Evolutionary conservation across 129 eudicot genomes (phyloP).

Genomic region (Gnaphalium uliginosum): DNA sequence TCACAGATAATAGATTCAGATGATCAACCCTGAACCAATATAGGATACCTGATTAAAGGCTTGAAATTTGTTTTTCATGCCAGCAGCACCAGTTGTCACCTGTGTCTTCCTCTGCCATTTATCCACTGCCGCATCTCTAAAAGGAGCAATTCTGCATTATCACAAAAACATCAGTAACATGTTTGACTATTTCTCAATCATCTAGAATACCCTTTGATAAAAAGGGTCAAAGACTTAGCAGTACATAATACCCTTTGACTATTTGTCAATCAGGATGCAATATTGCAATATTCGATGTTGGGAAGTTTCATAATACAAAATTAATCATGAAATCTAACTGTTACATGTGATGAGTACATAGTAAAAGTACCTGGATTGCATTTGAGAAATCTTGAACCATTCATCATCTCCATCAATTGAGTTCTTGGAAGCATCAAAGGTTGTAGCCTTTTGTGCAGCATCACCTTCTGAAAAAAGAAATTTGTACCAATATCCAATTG

Average conservation of each 20-base stretch:
- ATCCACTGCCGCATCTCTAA: constrained; percentile 72
- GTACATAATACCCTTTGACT: no score
- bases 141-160: constrained; percentile 52
- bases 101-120: constrained; percentile 94
- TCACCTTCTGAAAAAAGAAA: constrained; percentile 33
- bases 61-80: constrained; percentile 65
- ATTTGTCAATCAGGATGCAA: not conserved
- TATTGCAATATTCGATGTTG: no score
- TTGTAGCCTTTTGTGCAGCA: constrained; percentile 37
- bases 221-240: no score
- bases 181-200: not conserved
- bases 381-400: constrained; percentile 71
- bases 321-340: not conserved
- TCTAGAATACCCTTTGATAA: not conserved
- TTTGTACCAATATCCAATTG: constrained; percentile 10
- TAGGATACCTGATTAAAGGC: constrained; percentile 58
- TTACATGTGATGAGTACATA: not conserved
- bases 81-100: constrained; percentile 81
- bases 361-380: constrained; percentile 77
- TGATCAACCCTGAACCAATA: constrained; percentile 3
- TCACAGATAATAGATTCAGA: not conserved
- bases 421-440: constrained; percentile 34
- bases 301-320: not conserved
- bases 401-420: constrained; percentile 58
- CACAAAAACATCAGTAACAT: constrained; percentile 3